Evolutionary conservation across 192 early-diverging fungal genomes (phyloP).

Genomic region (Entomortierella chlamydospora): DNA sequence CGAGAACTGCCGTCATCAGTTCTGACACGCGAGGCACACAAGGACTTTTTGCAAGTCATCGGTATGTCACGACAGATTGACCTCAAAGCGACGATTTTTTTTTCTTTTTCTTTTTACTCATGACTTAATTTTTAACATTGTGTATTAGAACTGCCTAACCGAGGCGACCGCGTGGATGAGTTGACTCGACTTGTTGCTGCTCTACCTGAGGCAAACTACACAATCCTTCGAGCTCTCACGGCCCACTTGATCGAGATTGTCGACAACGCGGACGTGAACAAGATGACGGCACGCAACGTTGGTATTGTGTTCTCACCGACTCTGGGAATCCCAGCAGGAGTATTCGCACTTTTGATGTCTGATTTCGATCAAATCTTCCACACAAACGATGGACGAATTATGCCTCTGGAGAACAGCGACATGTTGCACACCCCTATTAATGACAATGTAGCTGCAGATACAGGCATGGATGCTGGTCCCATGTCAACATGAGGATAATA

Average conservation of each 20-base stretch:
- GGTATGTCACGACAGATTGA: no score
- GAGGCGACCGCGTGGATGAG: conserved; percentile 84
- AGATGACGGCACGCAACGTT: conserved; percentile 96
- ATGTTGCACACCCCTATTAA: no score
- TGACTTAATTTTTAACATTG: background rate
- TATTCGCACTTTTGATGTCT: conserved; percentile 92
- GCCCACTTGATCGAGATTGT: conserved; percentile 94
- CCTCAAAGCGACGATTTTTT: no score
- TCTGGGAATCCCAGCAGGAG: conserved; percentile 89
- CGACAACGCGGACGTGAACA: conserved; percentile 83
- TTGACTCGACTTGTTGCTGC: conserved; percentile 82
- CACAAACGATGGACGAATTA: conserved; percentile 64
- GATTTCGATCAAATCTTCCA: conserved; percentile 91
- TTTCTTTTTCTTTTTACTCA: background rate
- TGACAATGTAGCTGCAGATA: background rate
- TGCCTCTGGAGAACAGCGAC: conserved; percentile 51
- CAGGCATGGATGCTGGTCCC: background rate
- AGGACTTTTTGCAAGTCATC: conserved; percentile 85
- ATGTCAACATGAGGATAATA: background rate
- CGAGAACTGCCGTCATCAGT: conserved; percentile 91
- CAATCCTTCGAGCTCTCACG: conserved; percentile 85
- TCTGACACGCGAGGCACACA: conserved; percentile 83
- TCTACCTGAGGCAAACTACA: conserved; percentile 92
- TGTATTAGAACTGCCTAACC: conserved; percentile 76
- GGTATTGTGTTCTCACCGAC: conserved; percentile 98